A percentile compares a stretch with the other conserved stretches of the same genome.
Evolutionary conservation across 139 green algal genomes (phyloP).

Genomic region (Klebsormidium nitens): DNA sequence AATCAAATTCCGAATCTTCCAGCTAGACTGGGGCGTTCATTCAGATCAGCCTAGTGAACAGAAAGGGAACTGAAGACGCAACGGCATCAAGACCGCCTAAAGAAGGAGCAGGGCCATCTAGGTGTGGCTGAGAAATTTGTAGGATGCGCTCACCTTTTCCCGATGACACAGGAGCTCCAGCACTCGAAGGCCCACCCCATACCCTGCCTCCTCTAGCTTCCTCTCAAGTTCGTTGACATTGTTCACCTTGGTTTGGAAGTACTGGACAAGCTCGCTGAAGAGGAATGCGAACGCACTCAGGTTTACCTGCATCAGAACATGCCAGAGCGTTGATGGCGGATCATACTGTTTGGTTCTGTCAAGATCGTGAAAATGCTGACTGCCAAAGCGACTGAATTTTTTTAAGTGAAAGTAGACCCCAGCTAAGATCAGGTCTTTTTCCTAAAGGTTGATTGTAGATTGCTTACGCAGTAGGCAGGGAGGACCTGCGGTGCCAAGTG

Average conservation of each 20-base stretch:
- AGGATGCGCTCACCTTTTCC: conserved; percentile 50
- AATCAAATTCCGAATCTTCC: too few relatives aligned
- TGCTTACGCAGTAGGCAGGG: background rate
- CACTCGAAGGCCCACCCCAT: conserved; percentile 73
- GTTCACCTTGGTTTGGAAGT: conserved; percentile 72
- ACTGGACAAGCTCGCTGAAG: conserved; percentile 94
- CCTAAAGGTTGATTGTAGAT: too few relatives aligned
- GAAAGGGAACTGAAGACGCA: too few relatives aligned
- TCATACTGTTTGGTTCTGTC: background rate
- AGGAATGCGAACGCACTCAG: conserved; percentile 88
- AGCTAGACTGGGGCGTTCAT: too few relatives aligned
- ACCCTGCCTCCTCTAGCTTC: conserved; percentile 75
- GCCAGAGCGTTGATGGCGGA: background rate
- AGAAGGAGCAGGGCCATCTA: too few relatives aligned
- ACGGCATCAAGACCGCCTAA: too few relatives aligned
- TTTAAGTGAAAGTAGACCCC: background rate
- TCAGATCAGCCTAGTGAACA: too few relatives aligned
- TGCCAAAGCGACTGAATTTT: too few relatives aligned
- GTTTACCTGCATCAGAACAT: conserved; percentile 62
- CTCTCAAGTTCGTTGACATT: conserved; percentile 88
- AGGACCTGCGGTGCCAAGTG: background rate
- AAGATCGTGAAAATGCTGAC: too few relatives aligned
- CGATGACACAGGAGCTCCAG: conserved; percentile 80
- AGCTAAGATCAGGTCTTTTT: too few relatives aligned
- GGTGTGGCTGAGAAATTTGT: too few relatives aligned